These are phyloP conservation scores for Cantharellus anzutake DNA, from an alignment of 768 basidiomycete species.

Conservation along the genomic window DNA sequence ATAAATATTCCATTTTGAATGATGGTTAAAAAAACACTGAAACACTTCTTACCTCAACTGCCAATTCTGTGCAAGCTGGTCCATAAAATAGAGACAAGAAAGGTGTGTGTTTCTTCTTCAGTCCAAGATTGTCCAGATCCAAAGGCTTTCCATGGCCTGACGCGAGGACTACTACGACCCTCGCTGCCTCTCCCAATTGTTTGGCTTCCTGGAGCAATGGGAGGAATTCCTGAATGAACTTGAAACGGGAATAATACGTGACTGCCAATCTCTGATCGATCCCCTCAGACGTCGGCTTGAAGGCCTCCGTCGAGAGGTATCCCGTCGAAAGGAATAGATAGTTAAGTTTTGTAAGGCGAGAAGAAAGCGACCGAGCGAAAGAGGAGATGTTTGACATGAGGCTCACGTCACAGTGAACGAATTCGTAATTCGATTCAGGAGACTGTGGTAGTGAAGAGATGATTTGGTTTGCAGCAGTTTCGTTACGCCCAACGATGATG, in stretches of 20 bases:
- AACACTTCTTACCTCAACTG: neutral
- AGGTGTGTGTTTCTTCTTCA: conserved; percentile 6
- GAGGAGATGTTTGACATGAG: conserved; percentile 10
- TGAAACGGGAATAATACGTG: conserved; percentile 9
- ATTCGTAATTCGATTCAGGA: conserved; percentile 14
- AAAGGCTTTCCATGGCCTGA: neutral
- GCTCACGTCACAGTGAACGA: conserved; percentile 14
- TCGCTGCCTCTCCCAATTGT: conserved; percentile 3
- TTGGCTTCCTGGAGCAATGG: conserved; percentile 5
- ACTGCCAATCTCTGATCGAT: conserved; percentile 9
- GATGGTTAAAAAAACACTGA: neutral
- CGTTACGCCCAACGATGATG: conserved; percentile 10
- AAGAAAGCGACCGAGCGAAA: neutral
- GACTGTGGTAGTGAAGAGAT: conserved; percentile 8
- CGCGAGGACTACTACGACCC: conserved; percentile 1
- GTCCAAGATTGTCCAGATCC: conserved; percentile 1
- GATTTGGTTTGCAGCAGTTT: conserved; percentile 8
- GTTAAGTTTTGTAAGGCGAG: neutral
- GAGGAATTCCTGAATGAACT: conserved; percentile 6
- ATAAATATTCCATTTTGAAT: neutral
- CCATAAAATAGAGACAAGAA: neutral
- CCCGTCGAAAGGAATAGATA: neutral
- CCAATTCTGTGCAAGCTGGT: neutral
- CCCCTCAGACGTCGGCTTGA: conserved; percentile 6
- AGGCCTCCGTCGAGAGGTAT: neutral